Base-by-base conservation (phyloP, 768 basidiomycete species). In the Kwoniella dejecticola region DNA sequence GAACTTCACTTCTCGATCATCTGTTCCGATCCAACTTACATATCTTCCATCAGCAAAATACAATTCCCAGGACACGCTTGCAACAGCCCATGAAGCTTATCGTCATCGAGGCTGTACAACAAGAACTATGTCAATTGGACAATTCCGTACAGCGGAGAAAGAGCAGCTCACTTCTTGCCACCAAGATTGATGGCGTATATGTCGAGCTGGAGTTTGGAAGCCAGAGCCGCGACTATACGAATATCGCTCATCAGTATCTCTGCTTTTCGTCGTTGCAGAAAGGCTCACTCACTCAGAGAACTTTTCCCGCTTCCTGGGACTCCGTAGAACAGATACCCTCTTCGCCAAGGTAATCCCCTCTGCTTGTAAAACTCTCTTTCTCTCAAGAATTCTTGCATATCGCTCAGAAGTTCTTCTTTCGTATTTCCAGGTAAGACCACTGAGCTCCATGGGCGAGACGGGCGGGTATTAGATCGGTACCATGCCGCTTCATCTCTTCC, bases 221-320 rank as follows among this genome's bases (percentile, higher is more conserved):
- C 91, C 29, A 92, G 85, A 15, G 90, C 85, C 66, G 91, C 89
- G 71, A 61, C 58, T 60, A 27, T n/a, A 17, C 19, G 29, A 7
- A 8, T 42, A 42, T n/a, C 7, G 19, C 7, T 42, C 41, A 42
- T 21, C 45, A 6, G 26, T 47, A 21, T 7, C 8, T 26, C 26
- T 36, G 33, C 7, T 7, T 36, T 15, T 15, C 33, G 15, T 24
- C n/a, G 45, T 47, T 24, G 4, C 21, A 13, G 26, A 7, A 21
- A 26, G 17, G 15, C 21, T 6, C 11, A 52, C 62, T 33, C 33
- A 64, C 62, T 64, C 15, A 64, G 21, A 23, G 31, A 49, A 30
- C 48, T 50, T 30, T 64, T 64, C 2, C 62, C 62, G 29, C 56
- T 57, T 10, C 62, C 62, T 2, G 62, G 47, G 7, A 36, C 46